Evolutionary conservation across 192 early-diverging fungal genomes (phyloP).

Genomic region (Linnemannia exigua): DNA sequence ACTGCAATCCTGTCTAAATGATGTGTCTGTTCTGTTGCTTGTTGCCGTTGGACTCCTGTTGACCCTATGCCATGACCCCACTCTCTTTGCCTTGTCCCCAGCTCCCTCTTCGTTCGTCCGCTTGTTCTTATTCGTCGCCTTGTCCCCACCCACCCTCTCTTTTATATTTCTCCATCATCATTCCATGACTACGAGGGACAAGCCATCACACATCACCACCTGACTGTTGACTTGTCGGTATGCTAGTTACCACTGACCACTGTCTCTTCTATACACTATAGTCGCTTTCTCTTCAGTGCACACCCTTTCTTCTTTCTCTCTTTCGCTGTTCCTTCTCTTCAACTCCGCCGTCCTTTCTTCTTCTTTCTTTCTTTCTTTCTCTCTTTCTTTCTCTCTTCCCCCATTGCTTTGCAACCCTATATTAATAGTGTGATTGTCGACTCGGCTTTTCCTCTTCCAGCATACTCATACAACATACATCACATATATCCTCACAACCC

Average conservation of each 20-base stretch:
- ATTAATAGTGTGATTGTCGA: not conserved
- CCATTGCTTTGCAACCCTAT: not conserved
- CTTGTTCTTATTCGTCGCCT: not conserved
- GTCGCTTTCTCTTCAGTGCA: not conserved
- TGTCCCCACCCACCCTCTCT: not conserved
- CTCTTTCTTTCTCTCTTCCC: not conserved
- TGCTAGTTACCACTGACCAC: not conserved
- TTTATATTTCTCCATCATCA: too few species aligned
- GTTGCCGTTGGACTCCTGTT: not conserved
- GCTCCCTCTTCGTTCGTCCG: not conserved
- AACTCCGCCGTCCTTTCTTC: not conserved
- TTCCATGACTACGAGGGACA: too few species aligned
- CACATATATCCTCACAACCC: too few species aligned
- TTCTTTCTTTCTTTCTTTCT: not conserved
- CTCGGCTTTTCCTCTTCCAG: constrained; percentile 9
- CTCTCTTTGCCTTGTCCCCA: too few species aligned
- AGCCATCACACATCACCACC: not conserved
- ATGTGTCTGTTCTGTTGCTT: not conserved
- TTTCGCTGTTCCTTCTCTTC: constrained; percentile 8
- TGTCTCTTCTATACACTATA: not conserved
- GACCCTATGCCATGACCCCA: not conserved
- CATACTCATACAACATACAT: not conserved
- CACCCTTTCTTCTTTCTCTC: not conserved
- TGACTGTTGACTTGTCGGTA: not conserved
- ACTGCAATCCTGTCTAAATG: not conserved